These are phyloP conservation scores for Globisporangium mamillatum DNA, from an alignment of 352 stramenopile species.

Conservation along the genomic window DNA sequence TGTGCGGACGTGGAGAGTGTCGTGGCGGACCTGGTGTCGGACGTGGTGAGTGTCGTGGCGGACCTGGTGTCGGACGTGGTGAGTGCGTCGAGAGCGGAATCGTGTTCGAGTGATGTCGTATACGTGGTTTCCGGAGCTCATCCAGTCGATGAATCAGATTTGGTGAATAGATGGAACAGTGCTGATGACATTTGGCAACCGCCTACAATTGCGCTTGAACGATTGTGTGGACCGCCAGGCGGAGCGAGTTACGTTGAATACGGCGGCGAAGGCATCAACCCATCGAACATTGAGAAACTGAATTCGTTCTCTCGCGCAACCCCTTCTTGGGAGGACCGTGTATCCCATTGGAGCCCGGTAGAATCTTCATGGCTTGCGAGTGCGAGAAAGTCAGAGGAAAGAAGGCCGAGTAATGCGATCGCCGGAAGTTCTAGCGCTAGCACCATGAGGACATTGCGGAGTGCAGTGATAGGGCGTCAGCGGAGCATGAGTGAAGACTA, in stretches of 20 bases:
- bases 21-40: neutral
- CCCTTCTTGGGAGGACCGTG: constrained; percentile 9
- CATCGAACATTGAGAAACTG: constrained; percentile 12
- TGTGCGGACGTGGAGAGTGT: neutral
- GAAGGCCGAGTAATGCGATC: neutral
- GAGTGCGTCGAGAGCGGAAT: neutral
- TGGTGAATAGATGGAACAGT: too few species aligned
- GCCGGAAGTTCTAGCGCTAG: neutral
- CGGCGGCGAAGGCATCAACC: neutral
- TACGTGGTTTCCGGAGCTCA: neutral
- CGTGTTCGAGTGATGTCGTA: neutral
- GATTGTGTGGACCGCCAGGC: neutral
- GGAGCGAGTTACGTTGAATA: neutral
- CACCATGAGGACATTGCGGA: constrained; percentile 8
- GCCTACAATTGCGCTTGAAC: neutral
- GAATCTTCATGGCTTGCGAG: neutral
- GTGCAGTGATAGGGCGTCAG: constrained; percentile 14
- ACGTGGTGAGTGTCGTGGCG: constrained; percentile 3
- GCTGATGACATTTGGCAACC: neutral
- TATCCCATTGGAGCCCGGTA: constrained; percentile 1
- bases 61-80: neutral
- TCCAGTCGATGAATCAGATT: neutral
- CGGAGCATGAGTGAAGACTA: constrained; percentile 22
- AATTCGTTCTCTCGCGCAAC: constrained; percentile 6
- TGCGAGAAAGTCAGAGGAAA: neutral